These are phyloP conservation scores for Heteromeles arbutifolia DNA, from an alignment of 306 rosid genomes.

Conservation along the genomic window DNA sequence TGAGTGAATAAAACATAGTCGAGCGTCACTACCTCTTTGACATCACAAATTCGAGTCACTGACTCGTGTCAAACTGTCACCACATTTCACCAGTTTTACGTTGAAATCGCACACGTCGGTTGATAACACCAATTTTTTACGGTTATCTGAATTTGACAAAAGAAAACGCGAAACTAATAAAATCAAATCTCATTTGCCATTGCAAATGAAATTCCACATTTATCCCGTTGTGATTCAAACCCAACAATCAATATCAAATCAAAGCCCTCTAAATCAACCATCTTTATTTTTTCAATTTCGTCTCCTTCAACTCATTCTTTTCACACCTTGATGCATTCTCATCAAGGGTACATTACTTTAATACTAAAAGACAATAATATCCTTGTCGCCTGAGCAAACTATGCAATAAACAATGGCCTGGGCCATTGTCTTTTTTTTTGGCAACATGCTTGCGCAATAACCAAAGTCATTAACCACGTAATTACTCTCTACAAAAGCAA, in stretches of 20 bases:
- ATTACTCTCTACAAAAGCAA: not conserved
- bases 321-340: too few species aligned
- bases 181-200: not conserved
- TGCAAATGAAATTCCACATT: not conserved
- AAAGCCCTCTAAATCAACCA: not conserved
- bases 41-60: too few species aligned
- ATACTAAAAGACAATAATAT: not conserved
- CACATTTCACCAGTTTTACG: not conserved
- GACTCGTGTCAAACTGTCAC: not conserved
- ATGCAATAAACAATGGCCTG: not conserved
- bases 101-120: too few species aligned
- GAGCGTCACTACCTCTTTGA: not conserved
- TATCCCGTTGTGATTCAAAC: not conserved
- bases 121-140: not conserved
- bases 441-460: conserved; percentile 9
- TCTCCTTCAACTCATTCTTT: not conserved
- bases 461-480: conserved; percentile 4
- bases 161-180: too few species aligned
- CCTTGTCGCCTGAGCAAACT: not conserved
- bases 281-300: not conserved
- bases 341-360: too few species aligned
- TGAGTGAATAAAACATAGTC: not conserved
- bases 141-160: too few species aligned
- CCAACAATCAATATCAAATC: not conserved
- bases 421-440: not conserved